Evolutionary conservation across 306 rosid genomes (phyloP), one percentile per base, ranked within the genome.

Genomic region (Rosa persica): DNA sequence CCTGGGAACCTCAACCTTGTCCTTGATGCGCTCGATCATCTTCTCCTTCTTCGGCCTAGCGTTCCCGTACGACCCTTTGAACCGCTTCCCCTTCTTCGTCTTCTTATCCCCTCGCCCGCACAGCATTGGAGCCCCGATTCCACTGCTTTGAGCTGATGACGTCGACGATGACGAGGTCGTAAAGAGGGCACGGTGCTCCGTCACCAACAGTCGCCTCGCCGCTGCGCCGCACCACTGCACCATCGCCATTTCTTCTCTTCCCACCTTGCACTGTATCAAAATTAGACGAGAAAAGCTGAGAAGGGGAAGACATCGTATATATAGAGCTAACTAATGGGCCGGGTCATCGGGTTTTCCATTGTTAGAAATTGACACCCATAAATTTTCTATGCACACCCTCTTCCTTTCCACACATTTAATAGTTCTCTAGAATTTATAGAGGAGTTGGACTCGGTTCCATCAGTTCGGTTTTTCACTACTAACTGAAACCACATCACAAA

Each of bases 61-160:
- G 79, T 92, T 95, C 0, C 96, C 97, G 76, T 61, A 95, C 55
- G 99, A 92, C 7, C 99, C 99, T 57, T 92, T 95, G 91, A 95
- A 93, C 75, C 86, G 85, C 85, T 95, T 95, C 77, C 98, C 99
- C 71, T 83, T 93, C 96, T 89, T 91, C 44, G 97, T 93, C 92
- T 84, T 95, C 87, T 89, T 91, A 83, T 95, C 99, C 40, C 97
- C 99, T 6, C 97, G 89, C 38, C 99, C 98, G 42, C 98, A 95
- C 77, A 88, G n/a, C 16, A 83, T 72, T 5, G 97, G 93, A 12
- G 13, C 79, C 47, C 76, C 67, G 5, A 64, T 71, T 20, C 74
- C 83, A 13, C 70, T 6, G 7, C 12, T n/a, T 9, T 22, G 12
- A 55, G 5, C 55, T 12, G 84, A n/a, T 8, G 78, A 74, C 0